Evolutionary conservation across 352 stramenopile species (phyloP), one percentile per base, ranked within the genome.

Genomic region (Pythium chondricola): DNA sequence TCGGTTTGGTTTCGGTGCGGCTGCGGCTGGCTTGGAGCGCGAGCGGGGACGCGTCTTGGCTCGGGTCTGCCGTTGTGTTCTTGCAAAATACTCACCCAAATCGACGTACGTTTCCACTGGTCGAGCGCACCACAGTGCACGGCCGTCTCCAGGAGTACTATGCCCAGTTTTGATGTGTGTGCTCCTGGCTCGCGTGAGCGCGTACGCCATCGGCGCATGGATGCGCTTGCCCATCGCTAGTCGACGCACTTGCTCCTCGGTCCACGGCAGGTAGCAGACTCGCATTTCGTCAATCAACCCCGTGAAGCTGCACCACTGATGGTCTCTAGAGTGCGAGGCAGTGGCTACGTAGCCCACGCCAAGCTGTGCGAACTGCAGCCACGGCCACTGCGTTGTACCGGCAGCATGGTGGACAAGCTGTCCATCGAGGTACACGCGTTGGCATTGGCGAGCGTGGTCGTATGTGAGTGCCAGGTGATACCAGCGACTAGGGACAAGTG

Each of bases 381-480:
- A 74, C 1, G 38, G 29, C 65, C 73, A 84, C 16, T 42, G 24
- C 38, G 52, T 29, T 67, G 52, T 27, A 74, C 70, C 68, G 1
- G 52, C 18, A 4, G 61, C 51, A 1, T 57, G 61, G 14, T 69
- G 21, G 4, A 65, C 61, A 31, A 77, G 52, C 21, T 77, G 57
- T 18, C 75, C 75, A 35, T 84, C 69, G 20, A 87, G 43, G 35
- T 82, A 87, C 17, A 79, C 61, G 10, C 39, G 50, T 37, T 83
- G 47, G 27, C 69, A 44, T 11, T 45, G 39, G 8, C 16, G 6
- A 2, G 13, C 29, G 37, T 67, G 64, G 16, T 65, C 58, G 44
- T 78, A 84, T 6, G 68, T 78, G 7, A 82, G 58, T 10, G 79
- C 66, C 27, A 84, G 57, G 55, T 86, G 72, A 43, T 87, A 84